Evolutionary conservation across 108 stramenopile genomes (phyloP).

Genomic region (Fistulifera pelliculosa): DNA sequence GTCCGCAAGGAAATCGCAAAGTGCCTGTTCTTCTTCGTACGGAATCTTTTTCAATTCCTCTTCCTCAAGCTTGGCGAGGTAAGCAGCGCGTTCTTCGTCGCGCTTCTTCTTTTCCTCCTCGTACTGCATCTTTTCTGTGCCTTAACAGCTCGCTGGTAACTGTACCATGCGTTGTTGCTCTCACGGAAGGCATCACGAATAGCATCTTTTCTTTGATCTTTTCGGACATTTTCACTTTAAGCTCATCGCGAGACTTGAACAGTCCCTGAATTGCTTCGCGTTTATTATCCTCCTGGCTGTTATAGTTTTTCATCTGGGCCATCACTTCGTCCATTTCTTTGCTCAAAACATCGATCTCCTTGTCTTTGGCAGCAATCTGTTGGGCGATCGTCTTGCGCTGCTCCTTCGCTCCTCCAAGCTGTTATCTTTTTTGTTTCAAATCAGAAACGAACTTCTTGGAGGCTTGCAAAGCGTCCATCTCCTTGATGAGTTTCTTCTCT

Average conservation of each 20-base stretch:
- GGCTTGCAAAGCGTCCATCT: slow-evolving; percentile 71
- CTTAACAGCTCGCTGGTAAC: slow-evolving; percentile 63
- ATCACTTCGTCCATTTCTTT: slow-evolving; percentile 60
- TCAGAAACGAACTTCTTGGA: slow-evolving; percentile 67
- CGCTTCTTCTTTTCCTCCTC: slow-evolving; percentile 81
- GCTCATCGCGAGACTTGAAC: slow-evolving; percentile 59
- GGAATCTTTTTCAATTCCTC: slow-evolving; percentile 93
- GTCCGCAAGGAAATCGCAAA: slow-evolving; percentile 91
- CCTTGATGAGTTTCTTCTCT: slow-evolving; percentile 95
- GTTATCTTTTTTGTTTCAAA: slow-evolving; percentile 58
- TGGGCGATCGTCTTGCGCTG: slow-evolving; percentile 48
- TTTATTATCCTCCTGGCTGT: slow-evolving; percentile 49
- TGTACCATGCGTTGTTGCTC: slow-evolving; percentile 77
- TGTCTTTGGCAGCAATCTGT: slow-evolving; percentile 68
- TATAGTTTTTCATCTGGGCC: slow-evolving; percentile 39
- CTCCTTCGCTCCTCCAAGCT: slow-evolving; percentile 55
- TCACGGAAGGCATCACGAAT: slow-evolving; percentile 60
- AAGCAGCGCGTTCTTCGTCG: slow-evolving; percentile 77
- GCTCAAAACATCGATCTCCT: slow-evolving; percentile 79
- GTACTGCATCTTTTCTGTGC: slow-evolving; percentile 79
- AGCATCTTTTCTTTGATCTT: slow-evolving; percentile 77
- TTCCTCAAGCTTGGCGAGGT: slow-evolving; percentile 81
- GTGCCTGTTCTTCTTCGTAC: slow-evolving; percentile 91
- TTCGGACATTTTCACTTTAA: slow-evolving; percentile 61
- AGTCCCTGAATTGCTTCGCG: slow-evolving; percentile 50